Percentiles rank a stretch among this genome's conserved stretches.
phyloP scores from a whole-genome alignment of 2,329 filamentous ascomycete genomes.

The Pyricularia grisea region DNA sequence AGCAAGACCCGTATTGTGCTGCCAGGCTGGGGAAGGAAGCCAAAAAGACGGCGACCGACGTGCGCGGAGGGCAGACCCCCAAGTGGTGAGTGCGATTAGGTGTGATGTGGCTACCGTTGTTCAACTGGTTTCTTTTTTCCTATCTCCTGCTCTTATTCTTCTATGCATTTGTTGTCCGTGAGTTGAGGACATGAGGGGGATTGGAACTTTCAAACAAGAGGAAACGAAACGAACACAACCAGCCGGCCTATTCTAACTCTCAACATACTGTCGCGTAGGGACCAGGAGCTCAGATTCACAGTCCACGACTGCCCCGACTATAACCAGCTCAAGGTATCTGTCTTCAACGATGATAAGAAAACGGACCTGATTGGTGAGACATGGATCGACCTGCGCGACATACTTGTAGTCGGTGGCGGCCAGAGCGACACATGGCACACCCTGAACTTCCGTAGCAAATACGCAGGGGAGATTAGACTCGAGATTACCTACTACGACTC shows the following conservation, averaged over 20 bases:
- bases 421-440: slow-evolving; percentile 90
- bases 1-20: slow-evolving; percentile 96
- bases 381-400: slow-evolving; percentile 73
- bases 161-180: no score
- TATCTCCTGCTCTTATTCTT: no score
- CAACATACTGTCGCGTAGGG: slow-evolving; percentile 46
- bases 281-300: slow-evolving; percentile 90
- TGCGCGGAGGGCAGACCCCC: slow-evolving; percentile 89
- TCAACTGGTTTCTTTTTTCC: no score
- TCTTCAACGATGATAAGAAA: slow-evolving; percentile 98
- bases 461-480: slow-evolving; percentile 87
- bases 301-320: slow-evolving; percentile 97
- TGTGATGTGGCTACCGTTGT: no score
- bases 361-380: slow-evolving; percentile 94
- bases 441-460: slow-evolving; percentile 83
- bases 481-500: slow-evolving; percentile 96
- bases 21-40: slow-evolving; percentile 91
- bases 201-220: not conserved
- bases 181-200: no score
- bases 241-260: no score
- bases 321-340: slow-evolving; percentile 85
- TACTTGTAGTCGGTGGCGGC: slow-evolving; percentile 81
- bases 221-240: no score
- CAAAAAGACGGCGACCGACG: slow-evolving; percentile 92
- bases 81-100: slow-evolving; percentile 59